Conservation (phyloP, 148 eudicot species). For the Spergularia marina region DNA sequence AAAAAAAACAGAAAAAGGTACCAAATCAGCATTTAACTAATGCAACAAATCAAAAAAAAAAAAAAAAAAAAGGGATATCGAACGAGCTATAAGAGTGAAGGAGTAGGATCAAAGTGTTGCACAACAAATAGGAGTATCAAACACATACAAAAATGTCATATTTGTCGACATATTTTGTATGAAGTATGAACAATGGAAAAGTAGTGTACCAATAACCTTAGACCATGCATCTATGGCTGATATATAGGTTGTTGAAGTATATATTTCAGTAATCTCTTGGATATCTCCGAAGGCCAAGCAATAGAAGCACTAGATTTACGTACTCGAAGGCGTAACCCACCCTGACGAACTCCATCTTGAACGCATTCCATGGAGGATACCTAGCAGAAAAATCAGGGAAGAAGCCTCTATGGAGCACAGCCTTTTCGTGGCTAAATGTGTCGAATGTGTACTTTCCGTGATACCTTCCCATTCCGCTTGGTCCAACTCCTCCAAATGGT, state of each 20-base stretch:
- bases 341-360: slow-evolving; percentile 68
- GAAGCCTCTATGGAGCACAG: slow-evolving; percentile 63
- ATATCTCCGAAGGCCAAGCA: slow-evolving; percentile 41
- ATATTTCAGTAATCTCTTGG: slow-evolving; percentile 13
- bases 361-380: slow-evolving; percentile 91
- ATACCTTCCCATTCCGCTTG: slow-evolving; percentile 86
- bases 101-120: too few species aligned
- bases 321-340: slow-evolving; percentile 57
- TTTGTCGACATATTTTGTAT: neutral
- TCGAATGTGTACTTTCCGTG: slow-evolving; percentile 96
- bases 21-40: too few species aligned
- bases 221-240: too few species aligned
- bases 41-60: too few species aligned
- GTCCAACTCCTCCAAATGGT: slow-evolving; percentile 98
- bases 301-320: slow-evolving; percentile 48
- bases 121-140: neutral
- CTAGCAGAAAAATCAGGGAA: slow-evolving; percentile 59
- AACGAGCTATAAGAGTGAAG: too few species aligned
- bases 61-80: too few species aligned
- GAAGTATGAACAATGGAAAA: too few species aligned
- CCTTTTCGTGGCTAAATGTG: slow-evolving; percentile 86
- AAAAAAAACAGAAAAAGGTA: too few species aligned
- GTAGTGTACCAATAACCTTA: too few species aligned
- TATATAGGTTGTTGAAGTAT: neutral
- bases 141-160: neutral